These are phyloP conservation scores for Mycena haematopus DNA, from an alignment of 768 basidiomycete species.

Conservation along the genomic window DNA sequence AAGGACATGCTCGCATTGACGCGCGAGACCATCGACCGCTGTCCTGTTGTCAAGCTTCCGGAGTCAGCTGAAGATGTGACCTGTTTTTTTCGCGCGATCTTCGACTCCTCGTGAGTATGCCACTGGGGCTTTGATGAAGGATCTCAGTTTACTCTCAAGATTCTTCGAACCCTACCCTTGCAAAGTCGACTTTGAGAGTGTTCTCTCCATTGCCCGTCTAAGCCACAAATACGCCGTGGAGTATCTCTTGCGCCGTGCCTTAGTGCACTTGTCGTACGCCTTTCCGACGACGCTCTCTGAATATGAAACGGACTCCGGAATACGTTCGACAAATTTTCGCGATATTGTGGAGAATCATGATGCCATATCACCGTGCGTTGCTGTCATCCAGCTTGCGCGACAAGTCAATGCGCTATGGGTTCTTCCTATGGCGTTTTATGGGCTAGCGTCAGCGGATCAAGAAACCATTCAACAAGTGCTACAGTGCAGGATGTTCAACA, in stretches of 20 bases:
- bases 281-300: neutral
- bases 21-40: constrained; percentile 31
- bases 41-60: constrained; percentile 32
- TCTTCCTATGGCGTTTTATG: constrained; percentile 13
- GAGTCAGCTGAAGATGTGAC: constrained; percentile 25
- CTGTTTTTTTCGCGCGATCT: constrained; percentile 14
- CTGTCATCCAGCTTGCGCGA: constrained; percentile 15
- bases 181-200: no score
- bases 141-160: no score
- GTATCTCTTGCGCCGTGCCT: constrained; percentile 1
- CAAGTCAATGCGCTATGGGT: constrained; percentile 26
- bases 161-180: no score
- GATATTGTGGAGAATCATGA: neutral
- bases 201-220: constrained; percentile 4
- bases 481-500: neutral
- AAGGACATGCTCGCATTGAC: constrained; percentile 33
- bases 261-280: constrained; percentile 1
- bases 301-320: neutral
- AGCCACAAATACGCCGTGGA: constrained; percentile 20
- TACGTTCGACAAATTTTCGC: neutral
- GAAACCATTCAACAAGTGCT: neutral
- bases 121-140: no score
- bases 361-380: neutral
- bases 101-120: neutral
- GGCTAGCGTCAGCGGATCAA: neutral